Conservation (phyloP, 768 basidiomycete species). For the Cyclocybe aegerita region DNA sequence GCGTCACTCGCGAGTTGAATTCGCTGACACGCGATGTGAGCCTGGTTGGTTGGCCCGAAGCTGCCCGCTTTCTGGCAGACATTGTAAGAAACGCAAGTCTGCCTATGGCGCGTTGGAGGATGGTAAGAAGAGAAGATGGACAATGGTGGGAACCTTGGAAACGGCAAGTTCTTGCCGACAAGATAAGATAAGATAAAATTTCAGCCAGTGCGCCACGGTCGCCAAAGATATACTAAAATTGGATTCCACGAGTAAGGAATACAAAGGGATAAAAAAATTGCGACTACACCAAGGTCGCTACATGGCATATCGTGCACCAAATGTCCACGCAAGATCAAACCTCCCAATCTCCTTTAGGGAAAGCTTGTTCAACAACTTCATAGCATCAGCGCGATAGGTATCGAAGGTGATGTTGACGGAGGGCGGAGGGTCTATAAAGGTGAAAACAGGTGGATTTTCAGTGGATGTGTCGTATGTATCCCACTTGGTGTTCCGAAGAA, state of each 20-base stretch:
- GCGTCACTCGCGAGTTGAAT: constrained; percentile 11
- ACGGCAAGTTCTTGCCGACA: not conserved
- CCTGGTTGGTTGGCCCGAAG: constrained; percentile 1
- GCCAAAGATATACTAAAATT: not conserved
- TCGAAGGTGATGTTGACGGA: no score
- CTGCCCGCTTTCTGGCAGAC: constrained; percentile 5
- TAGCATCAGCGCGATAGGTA: no score
- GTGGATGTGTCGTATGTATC: not conserved
- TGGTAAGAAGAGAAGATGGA: not conserved
- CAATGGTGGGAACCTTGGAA: not conserved
- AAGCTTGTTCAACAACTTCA: no score
- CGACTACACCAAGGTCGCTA: no score
- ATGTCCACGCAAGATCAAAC: no score
- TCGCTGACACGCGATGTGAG: constrained; percentile 14
- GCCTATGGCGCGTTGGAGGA: not conserved
- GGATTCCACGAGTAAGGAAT: no score
- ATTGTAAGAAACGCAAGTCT: constrained; percentile 1
- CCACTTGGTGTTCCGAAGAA: not conserved
- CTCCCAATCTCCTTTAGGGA: no score
- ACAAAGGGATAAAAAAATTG: no score
- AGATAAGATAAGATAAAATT: not conserved
- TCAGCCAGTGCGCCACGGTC: not conserved
- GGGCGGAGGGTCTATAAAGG: no score
- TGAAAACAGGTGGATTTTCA: no score
- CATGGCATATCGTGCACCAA: no score